Conservation (phyloP, 164 flowering plant genomes). For the Buxus sempervirens region DNA sequence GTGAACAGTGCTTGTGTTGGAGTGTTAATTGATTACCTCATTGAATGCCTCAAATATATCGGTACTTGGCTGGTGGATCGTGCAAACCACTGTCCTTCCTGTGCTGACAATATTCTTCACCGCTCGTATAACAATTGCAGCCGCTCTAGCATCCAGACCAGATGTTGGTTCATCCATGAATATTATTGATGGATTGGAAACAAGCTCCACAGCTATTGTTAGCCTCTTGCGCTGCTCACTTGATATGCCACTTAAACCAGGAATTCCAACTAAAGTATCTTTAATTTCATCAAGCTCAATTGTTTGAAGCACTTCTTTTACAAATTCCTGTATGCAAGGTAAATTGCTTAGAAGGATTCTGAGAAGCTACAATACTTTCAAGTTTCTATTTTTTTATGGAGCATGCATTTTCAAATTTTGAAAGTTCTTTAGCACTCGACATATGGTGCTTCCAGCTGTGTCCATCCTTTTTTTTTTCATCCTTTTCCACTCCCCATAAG, state of each 20-base stretch:
- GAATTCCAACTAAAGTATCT: constrained; percentile 37
- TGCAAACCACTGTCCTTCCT: constrained; percentile 39
- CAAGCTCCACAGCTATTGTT: constrained; percentile 53
- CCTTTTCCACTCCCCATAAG: no score
- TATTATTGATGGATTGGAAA: constrained; percentile 45
- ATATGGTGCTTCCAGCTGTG: no score
- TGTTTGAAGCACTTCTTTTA: constrained; percentile 32
- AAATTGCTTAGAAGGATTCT: no score
- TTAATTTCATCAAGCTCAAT: constrained; percentile 42
- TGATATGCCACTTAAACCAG: constrained; percentile 39
- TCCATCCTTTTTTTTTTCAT: no score
- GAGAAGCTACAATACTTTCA: no score
- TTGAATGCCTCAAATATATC: constrained; percentile 53
- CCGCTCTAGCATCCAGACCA: constrained; percentile 47
- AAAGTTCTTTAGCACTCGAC: no score
- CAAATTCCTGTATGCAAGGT: constrained; percentile 29
- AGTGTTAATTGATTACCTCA: constrained; percentile 25
- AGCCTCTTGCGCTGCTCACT: constrained; percentile 45
- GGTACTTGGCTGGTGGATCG: constrained; percentile 52
- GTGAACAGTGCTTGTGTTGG: no score
- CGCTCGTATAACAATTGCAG: constrained; percentile 43
- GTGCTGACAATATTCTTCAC: constrained; percentile 40
- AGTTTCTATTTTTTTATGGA: no score
- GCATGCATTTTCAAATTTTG: no score
- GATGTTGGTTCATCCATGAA: constrained; percentile 53